A percentile compares a stretch with the other conserved stretches of the same genome.
Evolutionary conservation across 805 yeast species (phyloP).

Genomic region (Grigorovia jiainica): DNA sequence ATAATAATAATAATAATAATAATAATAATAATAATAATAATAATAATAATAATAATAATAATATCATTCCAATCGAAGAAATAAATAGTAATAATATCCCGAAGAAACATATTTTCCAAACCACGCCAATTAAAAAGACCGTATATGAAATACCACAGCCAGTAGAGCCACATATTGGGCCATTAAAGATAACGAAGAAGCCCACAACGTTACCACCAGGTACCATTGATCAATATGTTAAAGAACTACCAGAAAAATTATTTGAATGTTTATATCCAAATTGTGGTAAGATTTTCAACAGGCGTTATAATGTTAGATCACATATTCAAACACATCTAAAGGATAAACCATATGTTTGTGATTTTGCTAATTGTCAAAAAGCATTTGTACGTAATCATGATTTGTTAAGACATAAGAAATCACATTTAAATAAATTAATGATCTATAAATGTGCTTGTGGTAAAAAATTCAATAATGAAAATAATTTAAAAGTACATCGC

Average conservation of each 20-base stretch:
- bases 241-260: slow-evolving; percentile 67
- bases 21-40: background rate
- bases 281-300: slow-evolving; percentile 76
- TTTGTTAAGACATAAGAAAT: slow-evolving; percentile 77
- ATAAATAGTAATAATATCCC: slow-evolving; percentile 11
- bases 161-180: slow-evolving; percentile 7
- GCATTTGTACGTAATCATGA: slow-evolving; percentile 95
- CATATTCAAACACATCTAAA: slow-evolving; percentile 95
- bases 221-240: slow-evolving; percentile 71
- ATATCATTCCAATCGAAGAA: background rate
- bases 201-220: slow-evolving; percentile 63
- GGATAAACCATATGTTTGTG: slow-evolving; percentile 86
- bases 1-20: background rate
- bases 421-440: slow-evolving; percentile 62
- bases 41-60: background rate
- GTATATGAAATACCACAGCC: slow-evolving; percentile 10
- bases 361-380: slow-evolving; percentile 53
- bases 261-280: slow-evolving; percentile 66
- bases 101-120: slow-evolving; percentile 24
- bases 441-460: slow-evolving; percentile 76
- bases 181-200: slow-evolving; percentile 20
- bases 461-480: slow-evolving; percentile 79
- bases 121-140: slow-evolving; percentile 17
- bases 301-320: slow-evolving; percentile 86
- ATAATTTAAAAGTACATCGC: slow-evolving; percentile 78